Evolutionary conservation across 768 basidiomycete genomes (phyloP).

Genomic region (Suillus subaureus): DNA sequence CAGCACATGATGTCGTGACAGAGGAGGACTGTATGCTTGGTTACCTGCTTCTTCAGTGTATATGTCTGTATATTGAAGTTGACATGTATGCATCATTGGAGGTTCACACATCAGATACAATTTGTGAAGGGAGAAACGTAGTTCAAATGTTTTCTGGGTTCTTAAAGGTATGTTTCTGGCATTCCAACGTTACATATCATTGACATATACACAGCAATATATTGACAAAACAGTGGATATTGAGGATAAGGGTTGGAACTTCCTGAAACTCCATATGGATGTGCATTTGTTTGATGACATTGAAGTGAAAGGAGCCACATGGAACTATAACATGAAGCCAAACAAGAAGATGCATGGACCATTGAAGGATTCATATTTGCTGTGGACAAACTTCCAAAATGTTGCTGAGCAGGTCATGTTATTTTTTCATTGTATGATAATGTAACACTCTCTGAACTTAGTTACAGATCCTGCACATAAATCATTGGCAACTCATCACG

Average conservation of each 20-base stretch:
- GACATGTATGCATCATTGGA: slow-evolving; percentile 33
- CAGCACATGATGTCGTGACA: slow-evolving; percentile 26
- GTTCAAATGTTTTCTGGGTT: slow-evolving; percentile 19
- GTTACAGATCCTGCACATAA: neutral
- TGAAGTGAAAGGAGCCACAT: slow-evolving; percentile 30
- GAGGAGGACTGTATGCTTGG: slow-evolving; percentile 15
- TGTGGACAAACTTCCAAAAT: slow-evolving; percentile 36
- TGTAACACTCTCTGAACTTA: neutral
- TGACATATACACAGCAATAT: slow-evolving; percentile 7
- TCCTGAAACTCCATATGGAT: slow-evolving; percentile 35
- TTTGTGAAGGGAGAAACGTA: slow-evolving; percentile 22
- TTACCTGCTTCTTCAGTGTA: slow-evolving; percentile 30
- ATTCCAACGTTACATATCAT: neutral
- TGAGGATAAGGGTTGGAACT: slow-evolving; percentile 30
- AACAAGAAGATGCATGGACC: slow-evolving; percentile 34
- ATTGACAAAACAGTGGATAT: neutral
- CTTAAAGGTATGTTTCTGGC: slow-evolving; percentile 22
- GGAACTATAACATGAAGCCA: slow-evolving; percentile 35
- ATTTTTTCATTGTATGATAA: neutral
- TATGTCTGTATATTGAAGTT: slow-evolving; percentile 34
- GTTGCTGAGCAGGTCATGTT: slow-evolving; percentile 33
- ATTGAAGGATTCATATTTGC: slow-evolving; percentile 27
- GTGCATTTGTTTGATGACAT: slow-evolving; percentile 37
- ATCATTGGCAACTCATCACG: neutral
- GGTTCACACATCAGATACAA: slow-evolving; percentile 33